Base-by-base conservation (phyloP, 352 stramenopile species). In the Globisporangium canariense region DNA sequence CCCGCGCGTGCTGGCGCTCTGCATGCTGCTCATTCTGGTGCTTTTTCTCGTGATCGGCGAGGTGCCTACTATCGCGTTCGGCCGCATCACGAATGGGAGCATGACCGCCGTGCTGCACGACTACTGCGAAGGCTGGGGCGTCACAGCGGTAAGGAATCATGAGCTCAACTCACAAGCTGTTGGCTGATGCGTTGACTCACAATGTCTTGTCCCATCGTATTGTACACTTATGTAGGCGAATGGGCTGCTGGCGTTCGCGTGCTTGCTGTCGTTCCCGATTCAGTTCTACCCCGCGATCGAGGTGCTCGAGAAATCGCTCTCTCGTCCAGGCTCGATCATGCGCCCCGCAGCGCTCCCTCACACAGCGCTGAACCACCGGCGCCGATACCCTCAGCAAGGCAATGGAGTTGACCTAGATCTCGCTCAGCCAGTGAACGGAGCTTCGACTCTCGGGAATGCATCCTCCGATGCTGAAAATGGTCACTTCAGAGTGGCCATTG, bases 261-360 rank as follows among this genome's bases (percentile, higher is more conserved):
- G 84, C 38, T 68, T 88, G 10, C 73, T 93, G 8, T 90, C 84
- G 18, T 93, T 93, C 63, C 84, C 84, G 11, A 93, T 91, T 62
- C 84, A 93, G 58, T 89, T 93, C 36, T 93, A 91, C 58, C 84
- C 84, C 9, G 84, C 84, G 2, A 84, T 93, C 40, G 78, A 86
- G 41, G 80, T 91, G 18, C 68, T 93, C 7, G 84, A 93, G 62
- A 79, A 77, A 22, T 76, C 79, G 53, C 68, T 91, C 46, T 68
- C 65, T 36, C 81, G 78, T 30, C 79, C 78, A 9, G 72, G 73
- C 34, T 76, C 77, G 18, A 50, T 84, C 16, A 79, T 78, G 65
- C 73, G 74, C 0, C 72, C 79, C 14, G 57, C 71, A 14, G 69
- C 66, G 14, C 59, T 71, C 1, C 36, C 70, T 9, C 74, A 88